A percentile compares a stretch with the other conserved stretches of the same genome.
Conservation (phyloP, 139 green algal species). For the Diplosphaera chodatii region DNA sequence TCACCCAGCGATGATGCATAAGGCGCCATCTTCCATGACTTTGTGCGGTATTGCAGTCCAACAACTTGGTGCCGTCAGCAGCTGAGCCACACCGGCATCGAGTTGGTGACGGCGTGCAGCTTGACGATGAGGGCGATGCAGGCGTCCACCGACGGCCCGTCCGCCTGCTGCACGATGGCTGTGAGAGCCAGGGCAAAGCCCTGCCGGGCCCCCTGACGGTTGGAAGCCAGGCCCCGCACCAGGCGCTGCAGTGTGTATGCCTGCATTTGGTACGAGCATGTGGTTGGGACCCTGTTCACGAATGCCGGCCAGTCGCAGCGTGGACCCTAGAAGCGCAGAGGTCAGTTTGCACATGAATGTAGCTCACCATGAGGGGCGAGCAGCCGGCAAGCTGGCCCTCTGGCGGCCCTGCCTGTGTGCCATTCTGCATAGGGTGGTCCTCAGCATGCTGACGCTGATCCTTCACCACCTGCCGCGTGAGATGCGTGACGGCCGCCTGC, state of each 20-base stretch:
- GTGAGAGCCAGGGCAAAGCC: constrained; percentile 72
- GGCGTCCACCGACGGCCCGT: background rate
- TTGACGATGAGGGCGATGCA: constrained; percentile 41
- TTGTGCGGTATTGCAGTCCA: too few relatives aligned
- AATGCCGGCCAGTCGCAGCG: too few relatives aligned
- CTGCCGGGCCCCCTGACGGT: constrained; percentile 60
- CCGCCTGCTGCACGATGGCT: constrained; percentile 23
- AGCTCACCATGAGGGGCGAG: constrained; percentile 41
- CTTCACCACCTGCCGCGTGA: constrained; percentile 27
- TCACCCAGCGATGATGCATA: too few relatives aligned
- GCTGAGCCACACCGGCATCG: constrained; percentile 31
- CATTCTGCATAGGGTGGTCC: background rate
- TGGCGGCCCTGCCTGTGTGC: background rate
- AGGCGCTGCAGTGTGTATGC: constrained; percentile 65
- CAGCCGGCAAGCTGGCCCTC: constrained; percentile 20
- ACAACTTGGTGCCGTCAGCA: too few relatives aligned
- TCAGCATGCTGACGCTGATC: constrained; percentile 27
- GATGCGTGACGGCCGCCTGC: constrained; percentile 14
- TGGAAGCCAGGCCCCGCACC: constrained; percentile 55
- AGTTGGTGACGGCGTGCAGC: constrained; percentile 35
- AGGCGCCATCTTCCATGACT: too few relatives aligned
- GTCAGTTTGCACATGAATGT: background rate
- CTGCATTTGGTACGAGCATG: too few relatives aligned
- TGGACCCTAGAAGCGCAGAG: background rate
- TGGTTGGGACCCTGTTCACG: too few relatives aligned